phyloP scores from a whole-genome alignment of 1,139 yeast genomes.

The Debaryomyces sp. region DNA sequence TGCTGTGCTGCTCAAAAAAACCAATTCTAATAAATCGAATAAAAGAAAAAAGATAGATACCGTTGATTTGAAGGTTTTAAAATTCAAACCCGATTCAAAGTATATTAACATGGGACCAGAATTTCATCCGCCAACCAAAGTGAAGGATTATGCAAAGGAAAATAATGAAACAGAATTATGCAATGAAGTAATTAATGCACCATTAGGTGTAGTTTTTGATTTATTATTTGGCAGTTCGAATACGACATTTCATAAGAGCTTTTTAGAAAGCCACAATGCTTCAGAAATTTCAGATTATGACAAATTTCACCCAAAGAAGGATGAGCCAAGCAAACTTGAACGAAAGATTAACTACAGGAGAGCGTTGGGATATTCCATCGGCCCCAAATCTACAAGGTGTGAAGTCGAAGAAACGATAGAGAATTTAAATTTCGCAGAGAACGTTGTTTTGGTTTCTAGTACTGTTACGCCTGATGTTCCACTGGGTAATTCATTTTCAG shows the following conservation, averaged over 20 bases:
- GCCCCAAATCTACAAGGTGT: slow-evolving; percentile 60
- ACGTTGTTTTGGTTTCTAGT: slow-evolving; percentile 38
- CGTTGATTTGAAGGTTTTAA: slow-evolving; percentile 19
- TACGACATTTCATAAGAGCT: slow-evolving; percentile 40
- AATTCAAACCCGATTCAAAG: slow-evolving; percentile 33
- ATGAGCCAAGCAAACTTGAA: slow-evolving; percentile 32
- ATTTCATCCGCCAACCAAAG: slow-evolving; percentile 35
- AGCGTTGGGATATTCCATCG: slow-evolving; percentile 55
- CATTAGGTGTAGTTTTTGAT: slow-evolving; percentile 52
- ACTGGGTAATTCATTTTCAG: slow-evolving; percentile 56
- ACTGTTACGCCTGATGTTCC: slow-evolving; percentile 63
- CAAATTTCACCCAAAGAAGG: slow-evolving; percentile 36
- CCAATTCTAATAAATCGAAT: neutral
- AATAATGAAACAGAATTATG: slow-evolving; percentile 36
- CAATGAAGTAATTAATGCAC: slow-evolving; percentile 42
- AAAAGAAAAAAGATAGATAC: slow-evolving; percentile 8
- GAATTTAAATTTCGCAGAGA: slow-evolving; percentile 40
- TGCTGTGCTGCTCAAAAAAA: slow-evolving; percentile 1
- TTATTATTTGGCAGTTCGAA: slow-evolving; percentile 48
- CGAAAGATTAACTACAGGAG: slow-evolving; percentile 48
- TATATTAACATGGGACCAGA: slow-evolving; percentile 44
- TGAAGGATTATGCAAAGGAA: slow-evolving; percentile 20
- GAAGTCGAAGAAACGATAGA: slow-evolving; percentile 49
- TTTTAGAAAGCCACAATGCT: slow-evolving; percentile 50
- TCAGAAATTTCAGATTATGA: slow-evolving; percentile 46